Conservation (phyloP, 805 yeast species). For the Kodamaea neixiangensis region DNA sequence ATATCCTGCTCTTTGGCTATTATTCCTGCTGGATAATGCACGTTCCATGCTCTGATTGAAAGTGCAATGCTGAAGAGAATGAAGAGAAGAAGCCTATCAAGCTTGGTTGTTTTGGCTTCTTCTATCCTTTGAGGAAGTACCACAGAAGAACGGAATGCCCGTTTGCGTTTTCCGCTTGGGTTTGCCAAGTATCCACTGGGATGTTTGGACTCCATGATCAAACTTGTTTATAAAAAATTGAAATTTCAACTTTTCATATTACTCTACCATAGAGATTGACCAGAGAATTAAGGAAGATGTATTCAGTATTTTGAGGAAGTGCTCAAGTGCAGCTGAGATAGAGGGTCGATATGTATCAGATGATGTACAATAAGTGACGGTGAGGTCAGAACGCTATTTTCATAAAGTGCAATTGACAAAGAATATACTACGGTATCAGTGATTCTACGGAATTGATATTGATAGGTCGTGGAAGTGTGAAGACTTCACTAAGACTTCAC, state of each 20-base stretch:
- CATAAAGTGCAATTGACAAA: too few species aligned
- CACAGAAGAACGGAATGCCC: not conserved
- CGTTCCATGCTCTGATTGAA: not conserved
- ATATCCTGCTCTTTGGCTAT: slow-evolving; percentile 44
- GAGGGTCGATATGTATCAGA: too few species aligned
- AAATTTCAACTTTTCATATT: not conserved
- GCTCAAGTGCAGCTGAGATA: too few species aligned
- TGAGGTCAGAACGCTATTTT: too few species aligned
- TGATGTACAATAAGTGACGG: too few species aligned
- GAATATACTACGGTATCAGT: too few species aligned
- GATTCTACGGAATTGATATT: too few species aligned
- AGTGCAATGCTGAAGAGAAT: not conserved
- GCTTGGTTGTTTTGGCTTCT: not conserved
- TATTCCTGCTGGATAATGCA: not conserved
- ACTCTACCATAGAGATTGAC: not conserved
- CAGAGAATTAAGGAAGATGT: not conserved
- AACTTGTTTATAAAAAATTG: not conserved
- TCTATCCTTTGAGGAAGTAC: not conserved
- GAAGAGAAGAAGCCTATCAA: not conserved
- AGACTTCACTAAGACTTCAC: too few species aligned
- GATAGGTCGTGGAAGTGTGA: too few species aligned
- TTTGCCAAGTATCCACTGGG: not conserved
- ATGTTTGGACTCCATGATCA: not conserved
- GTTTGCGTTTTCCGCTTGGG: not conserved
- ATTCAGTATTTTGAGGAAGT: not conserved